These are phyloP conservation scores for Tolypocladium tropicale DNA, from an alignment of 2,329 filamentous ascomycete genomes.

Conservation along the genomic window DNA sequence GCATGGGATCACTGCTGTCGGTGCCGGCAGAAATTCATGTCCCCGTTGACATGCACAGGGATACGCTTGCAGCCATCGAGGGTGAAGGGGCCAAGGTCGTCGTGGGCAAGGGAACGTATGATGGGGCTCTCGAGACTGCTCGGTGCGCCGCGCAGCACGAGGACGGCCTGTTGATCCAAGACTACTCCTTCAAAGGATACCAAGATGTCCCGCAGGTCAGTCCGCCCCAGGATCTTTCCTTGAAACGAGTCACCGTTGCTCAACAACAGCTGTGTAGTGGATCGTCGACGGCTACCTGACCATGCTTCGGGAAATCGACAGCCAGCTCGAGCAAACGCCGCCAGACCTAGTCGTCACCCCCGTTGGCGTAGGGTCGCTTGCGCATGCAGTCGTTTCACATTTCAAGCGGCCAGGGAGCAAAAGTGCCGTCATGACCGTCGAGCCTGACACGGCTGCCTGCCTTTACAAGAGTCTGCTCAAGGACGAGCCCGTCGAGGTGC, in stretches of 20 bases:
- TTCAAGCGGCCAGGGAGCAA: conserved; percentile 38
- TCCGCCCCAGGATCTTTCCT: neutral
- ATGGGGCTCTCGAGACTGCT: conserved; percentile 46
- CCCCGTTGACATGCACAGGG: conserved; percentile 43
- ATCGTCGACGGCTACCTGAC: conserved; percentile 71
- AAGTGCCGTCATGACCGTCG: conserved; percentile 50
- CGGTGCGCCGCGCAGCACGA: conserved; percentile 27
- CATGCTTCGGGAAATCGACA: conserved; percentile 58
- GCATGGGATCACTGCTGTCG: conserved; percentile 52
- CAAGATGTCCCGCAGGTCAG: conserved; percentile 49
- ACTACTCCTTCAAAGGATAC: conserved; percentile 58
- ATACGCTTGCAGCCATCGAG: conserved; percentile 43
- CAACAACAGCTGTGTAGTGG: conserved; percentile 33
- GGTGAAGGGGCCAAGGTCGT: conserved; percentile 53
- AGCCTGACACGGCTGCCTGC: conserved; percentile 55
- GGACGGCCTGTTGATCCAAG: conserved; percentile 51
- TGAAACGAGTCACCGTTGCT: neutral
- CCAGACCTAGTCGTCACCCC: conserved; percentile 47
- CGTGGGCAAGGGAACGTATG: conserved; percentile 50
- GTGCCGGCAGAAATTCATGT: conserved; percentile 52
- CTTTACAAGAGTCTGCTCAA: conserved; percentile 41
- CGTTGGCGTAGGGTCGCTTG: conserved; percentile 64
- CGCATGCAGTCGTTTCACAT: conserved; percentile 56
- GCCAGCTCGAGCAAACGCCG: conserved; percentile 35
- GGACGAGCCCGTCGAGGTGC: conserved; percentile 36